phyloP scores from a whole-genome alignment of 2,329 filamentous ascomycete genomes.

The Ophiocordyceps camponoti-saundersi region DNA sequence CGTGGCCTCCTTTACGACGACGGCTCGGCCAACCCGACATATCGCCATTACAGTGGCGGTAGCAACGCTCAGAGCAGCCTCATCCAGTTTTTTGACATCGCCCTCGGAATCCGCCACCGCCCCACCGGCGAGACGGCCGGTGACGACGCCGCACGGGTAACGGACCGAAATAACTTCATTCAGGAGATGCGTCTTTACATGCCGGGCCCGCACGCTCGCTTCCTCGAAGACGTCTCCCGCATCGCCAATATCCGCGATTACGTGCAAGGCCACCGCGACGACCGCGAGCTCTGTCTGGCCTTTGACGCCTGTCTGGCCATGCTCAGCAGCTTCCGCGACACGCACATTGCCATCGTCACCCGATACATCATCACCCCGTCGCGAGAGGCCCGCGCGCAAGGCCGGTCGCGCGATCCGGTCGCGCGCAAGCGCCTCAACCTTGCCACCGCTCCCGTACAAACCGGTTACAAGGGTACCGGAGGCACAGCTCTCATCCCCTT shows the following conservation, averaged over 20 bases:
- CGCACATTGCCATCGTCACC: constrained; percentile 90
- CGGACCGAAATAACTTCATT: constrained; percentile 57
- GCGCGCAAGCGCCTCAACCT: constrained; percentile 37
- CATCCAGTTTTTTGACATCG: constrained; percentile 93
- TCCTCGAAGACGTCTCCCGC: constrained; percentile 61
- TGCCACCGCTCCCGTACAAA: constrained; percentile 36
- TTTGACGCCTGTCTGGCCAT: constrained; percentile 79
- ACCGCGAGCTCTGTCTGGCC: constrained; percentile 55
- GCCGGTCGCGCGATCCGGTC: constrained; percentile 38
- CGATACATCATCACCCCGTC: constrained; percentile 90
- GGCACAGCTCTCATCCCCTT: constrained; percentile 91
- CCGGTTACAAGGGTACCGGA: constrained; percentile 70
- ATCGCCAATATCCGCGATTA: constrained; percentile 81
- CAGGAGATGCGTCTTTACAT: constrained; percentile 95
- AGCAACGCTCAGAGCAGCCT: constrained; percentile 95
- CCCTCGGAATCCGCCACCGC: constrained; percentile 75
- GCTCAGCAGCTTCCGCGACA: constrained; percentile 60
- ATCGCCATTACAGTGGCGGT: constrained; percentile 77
- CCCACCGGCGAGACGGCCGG: constrained; percentile 61
- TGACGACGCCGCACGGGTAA: constrained; percentile 22
- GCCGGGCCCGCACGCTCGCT: constrained; percentile 81
- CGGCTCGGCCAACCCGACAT: constrained; percentile 48
- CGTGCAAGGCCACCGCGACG: constrained; percentile 43
- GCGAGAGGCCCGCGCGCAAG: constrained; percentile 50
- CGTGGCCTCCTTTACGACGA: constrained; percentile 78